Percentiles rank a stretch among this genome's conserved stretches.
Conservation (phyloP, 2,329 filamentous ascomycete species). For the Graphilbum sp. region DNA sequence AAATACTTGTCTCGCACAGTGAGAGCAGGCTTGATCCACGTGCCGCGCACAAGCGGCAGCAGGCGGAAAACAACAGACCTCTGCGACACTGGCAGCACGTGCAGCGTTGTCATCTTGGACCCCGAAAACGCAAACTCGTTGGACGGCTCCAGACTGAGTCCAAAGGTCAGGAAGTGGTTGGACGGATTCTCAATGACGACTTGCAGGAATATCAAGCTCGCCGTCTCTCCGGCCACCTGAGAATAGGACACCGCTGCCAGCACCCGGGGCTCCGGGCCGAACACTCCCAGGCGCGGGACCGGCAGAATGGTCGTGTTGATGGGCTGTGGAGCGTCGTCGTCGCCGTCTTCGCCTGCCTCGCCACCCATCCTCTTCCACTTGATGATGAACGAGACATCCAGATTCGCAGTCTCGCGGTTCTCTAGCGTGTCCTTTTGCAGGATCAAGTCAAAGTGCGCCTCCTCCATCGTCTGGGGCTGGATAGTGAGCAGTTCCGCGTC, state of each 20-base stretch:
- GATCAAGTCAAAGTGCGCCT: constrained; percentile 56
- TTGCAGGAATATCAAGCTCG: constrained; percentile 19
- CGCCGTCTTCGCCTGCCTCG: constrained; percentile 1
- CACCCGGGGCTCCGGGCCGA: constrained; percentile 74
- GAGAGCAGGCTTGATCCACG: constrained; percentile 56
- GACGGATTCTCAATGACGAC: constrained; percentile 83
- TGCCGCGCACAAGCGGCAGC: constrained; percentile 46
- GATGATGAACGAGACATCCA: constrained; percentile 62
- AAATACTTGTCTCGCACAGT: constrained; percentile 82
- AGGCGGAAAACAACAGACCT: constrained; percentile 59
- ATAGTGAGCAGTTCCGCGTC: constrained; percentile 28
- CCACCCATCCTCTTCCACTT: constrained; percentile 50
- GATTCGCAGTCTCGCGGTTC: constrained; percentile 56
- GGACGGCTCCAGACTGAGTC: constrained; percentile 77
- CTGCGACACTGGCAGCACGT: constrained; percentile 68
- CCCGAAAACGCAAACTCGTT: constrained; percentile 90
- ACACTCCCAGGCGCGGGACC: constrained; percentile 65
- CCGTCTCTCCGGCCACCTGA: constrained; percentile 3
- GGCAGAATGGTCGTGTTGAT: constrained; percentile 52
- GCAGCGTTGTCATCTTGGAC: constrained; percentile 62
- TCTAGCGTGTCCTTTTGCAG: constrained; percentile 66
- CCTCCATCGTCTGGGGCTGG: constrained; percentile 49
- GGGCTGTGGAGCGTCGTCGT: constrained; percentile 9
- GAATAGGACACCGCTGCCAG: constrained; percentile 41
- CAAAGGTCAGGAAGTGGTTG: constrained; percentile 87